phyloP scores from a whole-genome alignment of 1,284 basidiomycete genomes.

The Trametes hirsuta region DNA sequence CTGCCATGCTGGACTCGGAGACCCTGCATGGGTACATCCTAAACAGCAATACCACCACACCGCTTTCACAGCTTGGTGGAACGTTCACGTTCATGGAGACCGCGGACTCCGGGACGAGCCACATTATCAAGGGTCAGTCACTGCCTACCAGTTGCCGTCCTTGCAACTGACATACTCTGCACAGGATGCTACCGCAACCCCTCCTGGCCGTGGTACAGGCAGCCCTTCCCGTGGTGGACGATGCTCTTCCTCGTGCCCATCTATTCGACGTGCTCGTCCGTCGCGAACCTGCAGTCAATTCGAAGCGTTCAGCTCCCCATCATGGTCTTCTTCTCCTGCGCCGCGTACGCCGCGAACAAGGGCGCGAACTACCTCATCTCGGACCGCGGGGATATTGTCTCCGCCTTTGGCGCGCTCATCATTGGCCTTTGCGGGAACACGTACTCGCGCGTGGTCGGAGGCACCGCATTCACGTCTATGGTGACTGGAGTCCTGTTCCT shows the following conservation, averaged over 20 bases:
- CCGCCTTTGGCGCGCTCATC: conserved; percentile 79
- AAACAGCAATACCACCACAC: conserved; percentile 54
- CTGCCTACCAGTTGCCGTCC: not conserved
- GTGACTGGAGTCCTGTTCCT: conserved; percentile 87
- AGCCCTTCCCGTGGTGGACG: conserved; percentile 78
- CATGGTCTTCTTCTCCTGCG: conserved; percentile 81
- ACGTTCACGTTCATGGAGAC: conserved; percentile 65
- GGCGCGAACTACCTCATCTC: conserved; percentile 41
- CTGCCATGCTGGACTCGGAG: conserved; percentile 38
- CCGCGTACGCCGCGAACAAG: conserved; percentile 72
- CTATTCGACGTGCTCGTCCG: conserved; percentile 78
- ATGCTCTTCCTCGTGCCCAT: conserved; percentile 78
- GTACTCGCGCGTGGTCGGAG: conserved; percentile 77
- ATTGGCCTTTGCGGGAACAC: conserved; percentile 82
- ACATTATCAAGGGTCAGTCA: conserved; percentile 54
- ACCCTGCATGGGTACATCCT: conserved; percentile 67
- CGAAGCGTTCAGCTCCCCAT: conserved; percentile 71
- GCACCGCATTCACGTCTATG: conserved; percentile 87
- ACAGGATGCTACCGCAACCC: conserved; percentile 75
- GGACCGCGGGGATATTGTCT: conserved; percentile 57
- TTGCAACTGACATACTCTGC: not conserved
- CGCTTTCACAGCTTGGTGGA: conserved; percentile 52
- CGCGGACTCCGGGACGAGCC: conserved; percentile 24
- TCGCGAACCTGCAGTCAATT: conserved; percentile 77
- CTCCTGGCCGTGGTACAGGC: conserved; percentile 76